Percentiles rank a stretch among this genome's conserved stretches.
These are phyloP conservation scores for Boletus rufocinnamomeus DNA, from an alignment of 768 basidiomycete genomes.

Conservation along the genomic window DNA sequence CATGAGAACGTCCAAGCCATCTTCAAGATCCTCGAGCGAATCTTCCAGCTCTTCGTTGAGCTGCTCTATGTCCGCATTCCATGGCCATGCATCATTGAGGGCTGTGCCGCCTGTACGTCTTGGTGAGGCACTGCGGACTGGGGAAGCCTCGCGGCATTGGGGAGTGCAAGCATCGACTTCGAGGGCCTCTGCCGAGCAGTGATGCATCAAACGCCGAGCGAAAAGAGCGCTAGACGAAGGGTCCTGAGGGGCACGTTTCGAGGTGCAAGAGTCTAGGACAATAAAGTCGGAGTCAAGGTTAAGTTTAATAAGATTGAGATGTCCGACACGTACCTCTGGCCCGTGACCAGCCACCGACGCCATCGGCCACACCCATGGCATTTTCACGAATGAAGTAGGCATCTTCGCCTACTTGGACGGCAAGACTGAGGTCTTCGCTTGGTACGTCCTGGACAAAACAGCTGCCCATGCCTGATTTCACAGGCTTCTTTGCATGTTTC, in stretches of 20 bases:
- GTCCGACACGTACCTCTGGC: constrained; percentile 39
- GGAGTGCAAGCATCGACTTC: constrained; percentile 14
- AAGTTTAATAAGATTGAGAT: constrained; percentile 5
- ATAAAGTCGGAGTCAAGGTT: constrained; percentile 6
- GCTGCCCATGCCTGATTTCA: constrained; percentile 33
- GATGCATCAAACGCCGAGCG: constrained; percentile 84
- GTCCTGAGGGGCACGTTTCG: constrained; percentile 38
- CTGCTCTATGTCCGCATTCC: constrained; percentile 40
- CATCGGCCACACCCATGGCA: constrained; percentile 93
- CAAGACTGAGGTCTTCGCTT: constrained; percentile 43
- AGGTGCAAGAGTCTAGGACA: constrained; percentile 21
- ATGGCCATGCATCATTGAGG: constrained; percentile 32
- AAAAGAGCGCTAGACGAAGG: constrained; percentile 57
- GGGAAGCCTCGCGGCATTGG: constrained; percentile 33
- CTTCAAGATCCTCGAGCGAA: constrained; percentile 61
- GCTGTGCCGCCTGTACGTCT: constrained; percentile 36
- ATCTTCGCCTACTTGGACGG: constrained; percentile 89
- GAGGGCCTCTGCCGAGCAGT: constrained; percentile 60
- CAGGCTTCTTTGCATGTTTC: constrained; percentile 44
- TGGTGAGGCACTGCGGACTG: constrained; percentile 48
- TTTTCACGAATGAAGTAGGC: constrained; percentile 83
- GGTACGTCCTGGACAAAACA: constrained; percentile 32
- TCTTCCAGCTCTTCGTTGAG: constrained; percentile 45
- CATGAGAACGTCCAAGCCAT: constrained; percentile 68
- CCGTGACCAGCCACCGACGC: constrained; percentile 88